Percentiles rank a stretch among this genome's conserved stretches.
Evolutionary conservation across 1,284 basidiomycete genomes (phyloP).

Genomic region (Apiotrichum montevideense): DNA sequence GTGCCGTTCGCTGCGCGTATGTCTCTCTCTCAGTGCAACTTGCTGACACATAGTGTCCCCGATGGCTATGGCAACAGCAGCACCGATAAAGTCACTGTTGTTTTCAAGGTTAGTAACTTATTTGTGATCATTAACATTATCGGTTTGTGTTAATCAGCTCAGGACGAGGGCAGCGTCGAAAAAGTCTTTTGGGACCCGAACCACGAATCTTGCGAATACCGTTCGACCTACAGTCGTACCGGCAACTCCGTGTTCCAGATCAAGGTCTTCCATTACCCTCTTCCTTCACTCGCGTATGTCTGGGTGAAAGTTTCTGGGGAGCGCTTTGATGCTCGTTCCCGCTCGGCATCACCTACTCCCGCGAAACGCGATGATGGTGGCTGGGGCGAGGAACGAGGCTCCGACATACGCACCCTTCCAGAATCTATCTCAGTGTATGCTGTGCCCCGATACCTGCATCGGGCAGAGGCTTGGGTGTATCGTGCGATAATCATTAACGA

Average conservation of each 20-base stretch:
- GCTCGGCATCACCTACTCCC: conserved; percentile 11
- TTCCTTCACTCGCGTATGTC: conserved; percentile 8
- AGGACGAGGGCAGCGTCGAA: conserved; percentile 18
- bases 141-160: not conserved
- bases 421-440: not conserved
- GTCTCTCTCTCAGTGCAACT: not conserved
- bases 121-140: not conserved
- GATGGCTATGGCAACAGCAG: not conserved
- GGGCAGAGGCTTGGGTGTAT: not conserved
- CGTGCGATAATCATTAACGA: not conserved
- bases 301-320: conserved; percentile 26
- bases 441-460: not conserved
- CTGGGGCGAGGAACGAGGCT: not conserved
- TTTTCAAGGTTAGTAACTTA: conserved; percentile 26
- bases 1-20: conserved; percentile 23
- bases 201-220: conserved; percentile 8
- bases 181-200: conserved; percentile 23
- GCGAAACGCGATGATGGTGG: not conserved
- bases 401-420: not conserved
- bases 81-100: conserved; percentile 24
- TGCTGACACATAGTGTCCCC: not conserved
- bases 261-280: conserved; percentile 7
- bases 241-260: conserved; percentile 9
- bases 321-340: conserved; percentile 20
- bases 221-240: conserved; percentile 8